A percentile compares a stretch with the other conserved stretches of the same genome.
These are phyloP conservation scores for Hibiscus syriacus DNA, from an alignment of 345 rosid genomes.

Conservation along the genomic window DNA sequence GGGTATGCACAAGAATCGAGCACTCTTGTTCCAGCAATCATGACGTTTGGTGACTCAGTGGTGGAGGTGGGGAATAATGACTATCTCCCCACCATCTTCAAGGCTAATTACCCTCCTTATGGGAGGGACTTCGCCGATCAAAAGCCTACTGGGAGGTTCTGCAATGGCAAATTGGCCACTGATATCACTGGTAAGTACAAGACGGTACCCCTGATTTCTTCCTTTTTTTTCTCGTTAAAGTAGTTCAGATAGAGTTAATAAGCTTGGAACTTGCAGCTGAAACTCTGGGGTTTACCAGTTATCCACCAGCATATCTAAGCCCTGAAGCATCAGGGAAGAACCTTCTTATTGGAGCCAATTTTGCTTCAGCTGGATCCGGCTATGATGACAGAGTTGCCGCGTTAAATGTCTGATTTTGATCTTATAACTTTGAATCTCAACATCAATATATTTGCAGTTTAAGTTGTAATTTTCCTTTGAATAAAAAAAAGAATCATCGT, in stretches of 20 bases:
- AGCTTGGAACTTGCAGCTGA: conserved; percentile 49
- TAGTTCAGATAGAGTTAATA: not conserved
- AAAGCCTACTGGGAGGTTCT: conserved; percentile 79
- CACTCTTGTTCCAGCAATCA: too few relatives aligned
- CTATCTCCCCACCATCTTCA: too few relatives aligned
- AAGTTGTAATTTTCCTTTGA: not conserved
- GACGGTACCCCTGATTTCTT: not conserved
- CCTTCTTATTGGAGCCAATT: conserved; percentile 85
- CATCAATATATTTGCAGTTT: not conserved
- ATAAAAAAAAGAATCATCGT: not conserved
- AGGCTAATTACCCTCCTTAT: too few relatives aligned
- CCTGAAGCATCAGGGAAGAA: conserved; percentile 78
- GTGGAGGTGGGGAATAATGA: too few relatives aligned
- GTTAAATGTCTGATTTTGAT: not conserved
- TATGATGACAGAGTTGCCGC: conserved; percentile 69
- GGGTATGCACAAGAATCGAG: too few relatives aligned
- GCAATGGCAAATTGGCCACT: too few relatives aligned
- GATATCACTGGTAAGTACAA: conserved; percentile 58
- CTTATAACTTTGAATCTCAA: not conserved
- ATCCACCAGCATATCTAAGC: too few relatives aligned
- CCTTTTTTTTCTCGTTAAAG: not conserved
- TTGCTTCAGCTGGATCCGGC: conserved; percentile 93
- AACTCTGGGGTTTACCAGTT: conserved; percentile 66
- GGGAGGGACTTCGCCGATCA: conserved; percentile 72
- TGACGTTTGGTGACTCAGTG: too few relatives aligned